These are phyloP conservation scores for Umbilicaria muhlenbergii DNA, from an alignment of 495 filamentous ascomycete genomes.

Conservation along the genomic window DNA sequence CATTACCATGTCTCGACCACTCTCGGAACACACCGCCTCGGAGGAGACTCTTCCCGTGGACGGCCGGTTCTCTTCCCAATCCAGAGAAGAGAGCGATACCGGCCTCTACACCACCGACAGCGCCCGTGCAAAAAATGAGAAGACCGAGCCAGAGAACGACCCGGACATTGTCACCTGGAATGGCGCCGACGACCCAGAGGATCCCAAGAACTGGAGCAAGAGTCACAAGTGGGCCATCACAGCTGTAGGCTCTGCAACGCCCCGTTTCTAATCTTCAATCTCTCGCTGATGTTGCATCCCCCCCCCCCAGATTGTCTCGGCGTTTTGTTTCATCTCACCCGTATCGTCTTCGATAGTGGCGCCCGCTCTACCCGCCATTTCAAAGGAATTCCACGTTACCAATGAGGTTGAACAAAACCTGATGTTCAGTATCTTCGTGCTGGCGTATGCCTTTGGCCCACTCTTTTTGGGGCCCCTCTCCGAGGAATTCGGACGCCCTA, in stretches of 20 bases:
- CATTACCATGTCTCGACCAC: no score
- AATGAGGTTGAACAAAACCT: conserved; percentile 14
- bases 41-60: no score
- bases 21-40: no score
- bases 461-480: conserved; percentile 23
- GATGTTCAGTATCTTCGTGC: conserved; percentile 24
- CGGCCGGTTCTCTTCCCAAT: no score
- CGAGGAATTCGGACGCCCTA: conserved; percentile 21
- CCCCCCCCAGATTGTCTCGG: not conserved
- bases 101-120: no score
- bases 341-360: conserved; percentile 23
- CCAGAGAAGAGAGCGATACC: no score
- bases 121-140: no score
- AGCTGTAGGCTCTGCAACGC: not conserved
- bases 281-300: not conserved
- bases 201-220: conserved; percentile 49
- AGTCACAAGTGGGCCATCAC: conserved; percentile 32
- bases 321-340: not conserved
- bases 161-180: conserved; percentile 33
- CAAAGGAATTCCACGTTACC: conserved; percentile 20
- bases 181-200: conserved; percentile 45
- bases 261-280: no score
- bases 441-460: conserved; percentile 25
- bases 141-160: no score
- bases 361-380: conserved; percentile 20